phyloP scores from a whole-genome alignment of 768 basidiomycete species.

The Suillus subaureus region DNA sequence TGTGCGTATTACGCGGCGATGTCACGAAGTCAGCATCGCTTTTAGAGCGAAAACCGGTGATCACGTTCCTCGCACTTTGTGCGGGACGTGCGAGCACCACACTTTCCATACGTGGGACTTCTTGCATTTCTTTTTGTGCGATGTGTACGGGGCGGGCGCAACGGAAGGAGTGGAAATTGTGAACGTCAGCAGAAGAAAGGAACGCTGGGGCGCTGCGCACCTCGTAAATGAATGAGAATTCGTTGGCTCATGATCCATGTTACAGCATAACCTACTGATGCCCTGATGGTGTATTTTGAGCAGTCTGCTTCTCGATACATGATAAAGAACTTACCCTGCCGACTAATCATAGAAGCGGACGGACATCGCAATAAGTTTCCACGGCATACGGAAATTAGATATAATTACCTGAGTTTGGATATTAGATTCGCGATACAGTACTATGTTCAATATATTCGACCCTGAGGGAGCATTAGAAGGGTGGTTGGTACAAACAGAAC shows the following conservation, averaged over 20 bases:
- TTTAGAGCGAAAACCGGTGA: slow-evolving; percentile 27
- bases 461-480: slow-evolving; percentile 28
- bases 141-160: neutral
- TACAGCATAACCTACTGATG: slow-evolving; percentile 42
- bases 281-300: slow-evolving; percentile 19
- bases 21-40: slow-evolving; percentile 25
- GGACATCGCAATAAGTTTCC: slow-evolving; percentile 5
- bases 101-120: slow-evolving; percentile 26
- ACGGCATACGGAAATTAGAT: slow-evolving; percentile 14
- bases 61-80: slow-evolving; percentile 19
- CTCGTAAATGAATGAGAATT: slow-evolving; percentile 58
- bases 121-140: slow-evolving; percentile 25
- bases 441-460: slow-evolving; percentile 53
- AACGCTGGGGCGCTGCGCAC: slow-evolving; percentile 29
- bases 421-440: slow-evolving; percentile 45
- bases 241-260: slow-evolving; percentile 67
- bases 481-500: neutral
- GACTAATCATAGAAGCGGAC: slow-evolving; percentile 36
- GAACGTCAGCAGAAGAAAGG: neutral
- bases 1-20: neutral
- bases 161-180: neutral
- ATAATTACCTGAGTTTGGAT: slow-evolving; percentile 44
- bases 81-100: slow-evolving; percentile 24
- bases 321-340: slow-evolving; percentile 45
- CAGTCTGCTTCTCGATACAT: slow-evolving; percentile 5